Conservation (phyloP, 1,284 basidiomycete species). For the Cryptococcus sp. region DNA sequence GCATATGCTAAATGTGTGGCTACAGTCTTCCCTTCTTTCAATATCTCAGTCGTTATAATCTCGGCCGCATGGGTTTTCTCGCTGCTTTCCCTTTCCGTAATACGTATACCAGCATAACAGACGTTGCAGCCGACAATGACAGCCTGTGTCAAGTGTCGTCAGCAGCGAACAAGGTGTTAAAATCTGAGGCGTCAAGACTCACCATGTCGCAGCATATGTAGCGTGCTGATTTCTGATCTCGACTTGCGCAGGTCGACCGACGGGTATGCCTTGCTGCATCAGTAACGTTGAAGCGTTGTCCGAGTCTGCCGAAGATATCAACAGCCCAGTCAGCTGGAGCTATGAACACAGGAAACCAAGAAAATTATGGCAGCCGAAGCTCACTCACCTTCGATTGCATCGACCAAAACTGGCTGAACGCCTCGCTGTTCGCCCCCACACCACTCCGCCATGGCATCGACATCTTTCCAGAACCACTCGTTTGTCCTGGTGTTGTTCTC, state of each 20-base stretch:
- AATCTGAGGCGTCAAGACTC: conserved; percentile 31
- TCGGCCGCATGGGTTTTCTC: conserved; percentile 15
- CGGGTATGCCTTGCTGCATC: conserved; percentile 73
- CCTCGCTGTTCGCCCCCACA: conserved; percentile 67
- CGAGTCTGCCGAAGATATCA: conserved; percentile 60
- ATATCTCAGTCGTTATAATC: background rate
- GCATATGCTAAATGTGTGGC: background rate
- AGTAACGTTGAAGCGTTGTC: conserved; percentile 68
- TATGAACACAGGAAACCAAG: background rate
- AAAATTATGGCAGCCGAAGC: background rate
- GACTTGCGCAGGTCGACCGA: conserved; percentile 80
- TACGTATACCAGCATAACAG: conserved; percentile 53
- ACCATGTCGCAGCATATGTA: conserved; percentile 96
- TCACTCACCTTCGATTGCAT: conserved; percentile 62
- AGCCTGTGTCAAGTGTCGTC: conserved; percentile 43
- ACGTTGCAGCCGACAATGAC: conserved; percentile 54
- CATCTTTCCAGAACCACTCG: conserved; percentile 91
- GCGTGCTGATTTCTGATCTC: conserved; percentile 93
- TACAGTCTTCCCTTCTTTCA: background rate
- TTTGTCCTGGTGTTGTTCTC: conserved; percentile 78
- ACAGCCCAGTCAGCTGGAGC: background rate
- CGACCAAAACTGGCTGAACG: conserved; percentile 81
- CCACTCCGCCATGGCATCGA: conserved; percentile 75
- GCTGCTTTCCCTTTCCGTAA: conserved; percentile 39
- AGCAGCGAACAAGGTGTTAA: conserved; percentile 27